Base-by-base conservation (phyloP, 176 grass and related monocot genomes). In the Phoenix roebelenii region DNA sequence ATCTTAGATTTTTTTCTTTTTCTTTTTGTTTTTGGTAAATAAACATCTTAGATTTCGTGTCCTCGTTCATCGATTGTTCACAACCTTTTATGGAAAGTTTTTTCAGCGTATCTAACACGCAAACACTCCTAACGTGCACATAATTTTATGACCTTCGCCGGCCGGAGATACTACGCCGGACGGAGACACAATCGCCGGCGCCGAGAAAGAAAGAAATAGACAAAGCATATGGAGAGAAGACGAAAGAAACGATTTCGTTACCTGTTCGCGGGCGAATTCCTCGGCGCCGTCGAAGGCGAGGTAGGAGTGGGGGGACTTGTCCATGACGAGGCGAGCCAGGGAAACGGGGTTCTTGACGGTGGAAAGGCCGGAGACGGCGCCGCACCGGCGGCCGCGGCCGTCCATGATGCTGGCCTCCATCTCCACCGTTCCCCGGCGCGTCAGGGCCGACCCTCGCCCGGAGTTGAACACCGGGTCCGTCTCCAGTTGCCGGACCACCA, bases 381-480 rank as follows among this genome's bases (percentile, higher is more conserved):
- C 65, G 18, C 65, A 68, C 18, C 52, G 65, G 65, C 52, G 65
- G 65, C 65, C 65, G 26, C 10, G 65, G n/a, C 65, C 65, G 52
- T 68, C 65, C 65, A 68, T 68, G 25, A 68, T 68, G 65, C 65
- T 68, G 26, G 65, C 52, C 65, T 68, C 65, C 65, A 68, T 68
- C 65, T 68, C 65, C 18, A 68, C 65, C 12, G 65, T 68, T 3
- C 65, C 65, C 52, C 16, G 29, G 25, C 65, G 17, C 4, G 65
- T 68, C 25, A 68, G 65, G 26, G 65, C 65, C 52, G 65, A 68
- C 52, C 65, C 65, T 3, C 65, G 65, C 10, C 65, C 65, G 18
- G 65, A 68, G 52, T 68, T 68, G 65, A 68, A 68, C 51, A 68
- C 52, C 25, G 65, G 65, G 52, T 68, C 65, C n/a, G 65, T 57